Base-by-base conservation (phyloP, 2,329 filamentous ascomycete genomes). In the Thelonectria blattea region DNA sequence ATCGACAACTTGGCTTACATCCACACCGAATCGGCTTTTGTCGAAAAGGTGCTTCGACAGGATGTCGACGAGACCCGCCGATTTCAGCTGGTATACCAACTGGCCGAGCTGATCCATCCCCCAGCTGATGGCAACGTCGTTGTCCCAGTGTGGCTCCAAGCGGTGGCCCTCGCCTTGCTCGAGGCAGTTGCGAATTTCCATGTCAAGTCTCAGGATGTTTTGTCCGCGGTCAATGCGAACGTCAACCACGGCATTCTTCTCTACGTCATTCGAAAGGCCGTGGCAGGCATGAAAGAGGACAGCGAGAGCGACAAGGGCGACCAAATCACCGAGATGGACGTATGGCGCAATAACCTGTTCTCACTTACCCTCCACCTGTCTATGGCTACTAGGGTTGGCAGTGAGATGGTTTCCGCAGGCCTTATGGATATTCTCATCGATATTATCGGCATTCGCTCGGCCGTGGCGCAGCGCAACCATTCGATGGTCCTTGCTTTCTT, bases 161-260 rank as follows among this genome's bases (percentile, higher is more conserved):
- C 92, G 2, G 87, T 93, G 61, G 91, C 92, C 8, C 81, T 99
- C 53, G 85, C 87, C 52, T 85, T 94, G 1, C 81, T 99, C 52
- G 93, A 97, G 73, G 91, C 92, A n/a, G 83, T 99, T 58, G 88
- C 91, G 7, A 90, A 88, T 72, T 92, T 92, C 73, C 89, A 91
- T 69, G 80, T 84, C 58, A 93, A 92, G 71, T 86, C 89, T 30
- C 81, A 87, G 34, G 95, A 99, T 73, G 90, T 99, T 22, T 88
- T 93, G 64, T 88, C 92, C 43, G 93, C 95, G n/a, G 81, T 99
- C 43, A 96, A 93, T 71, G 92, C 96, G 55, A 97, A 94, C 68
- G 94, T 98, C 39, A 98, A 96, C 70, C 96, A 99, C 70, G 96
- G 95, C 14, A 90, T 98, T 30, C 83, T 99, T 46, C 90, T 98